Conservation (phyloP, 2,329 filamentous ascomycete species). For the Tolypocladium inflatum region DNA sequence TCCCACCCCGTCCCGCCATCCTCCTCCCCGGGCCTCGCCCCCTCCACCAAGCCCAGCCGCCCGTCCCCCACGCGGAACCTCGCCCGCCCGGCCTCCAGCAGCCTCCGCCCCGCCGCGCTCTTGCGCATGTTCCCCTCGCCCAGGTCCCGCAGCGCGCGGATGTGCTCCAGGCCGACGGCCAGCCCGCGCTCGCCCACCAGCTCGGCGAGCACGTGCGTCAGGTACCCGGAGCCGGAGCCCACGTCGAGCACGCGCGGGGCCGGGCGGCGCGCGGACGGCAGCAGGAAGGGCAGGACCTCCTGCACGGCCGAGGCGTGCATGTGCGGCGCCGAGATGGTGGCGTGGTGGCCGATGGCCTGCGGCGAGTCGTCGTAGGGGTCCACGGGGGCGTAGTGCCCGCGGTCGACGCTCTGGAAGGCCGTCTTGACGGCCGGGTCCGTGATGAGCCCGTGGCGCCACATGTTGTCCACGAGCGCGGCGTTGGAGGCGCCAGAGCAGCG, state of each 20-base stretch:
- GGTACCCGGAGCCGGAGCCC: conserved; percentile 69
- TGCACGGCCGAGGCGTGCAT: conserved; percentile 50
- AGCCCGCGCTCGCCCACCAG: conserved; percentile 46
- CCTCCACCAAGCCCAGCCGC: conserved; percentile 49
- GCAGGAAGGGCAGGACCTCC: conserved; percentile 35
- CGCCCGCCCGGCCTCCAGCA: conserved; percentile 57
- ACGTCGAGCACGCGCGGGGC: conserved; percentile 58
- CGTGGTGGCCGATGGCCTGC: conserved; percentile 43
- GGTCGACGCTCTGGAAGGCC: conserved; percentile 85
- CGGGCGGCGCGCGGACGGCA: conserved; percentile 17
- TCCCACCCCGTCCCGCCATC: conserved; percentile 59
- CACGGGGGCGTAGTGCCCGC: conserved; percentile 69
- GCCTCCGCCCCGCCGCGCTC: conserved; percentile 42
- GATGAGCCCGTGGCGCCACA: conserved; percentile 64
- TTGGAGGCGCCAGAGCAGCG: conserved; percentile 70
- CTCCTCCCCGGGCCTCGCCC: conserved; percentile 30
- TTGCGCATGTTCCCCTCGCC: conserved; percentile 58
- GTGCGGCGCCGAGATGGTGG: conserved; percentile 51
- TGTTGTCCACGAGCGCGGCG: conserved; percentile 65
- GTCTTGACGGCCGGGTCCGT: conserved; percentile 59
- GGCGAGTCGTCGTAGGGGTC: conserved; percentile 57
- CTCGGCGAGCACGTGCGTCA: conserved; percentile 82
- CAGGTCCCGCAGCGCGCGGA: conserved; percentile 51
- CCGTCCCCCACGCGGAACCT: conserved; percentile 70
- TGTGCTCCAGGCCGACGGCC: conserved; percentile 70